Base-by-base conservation (phyloP, 2,329 filamentous ascomycete species). In the Penicillium oxalicum region DNA sequence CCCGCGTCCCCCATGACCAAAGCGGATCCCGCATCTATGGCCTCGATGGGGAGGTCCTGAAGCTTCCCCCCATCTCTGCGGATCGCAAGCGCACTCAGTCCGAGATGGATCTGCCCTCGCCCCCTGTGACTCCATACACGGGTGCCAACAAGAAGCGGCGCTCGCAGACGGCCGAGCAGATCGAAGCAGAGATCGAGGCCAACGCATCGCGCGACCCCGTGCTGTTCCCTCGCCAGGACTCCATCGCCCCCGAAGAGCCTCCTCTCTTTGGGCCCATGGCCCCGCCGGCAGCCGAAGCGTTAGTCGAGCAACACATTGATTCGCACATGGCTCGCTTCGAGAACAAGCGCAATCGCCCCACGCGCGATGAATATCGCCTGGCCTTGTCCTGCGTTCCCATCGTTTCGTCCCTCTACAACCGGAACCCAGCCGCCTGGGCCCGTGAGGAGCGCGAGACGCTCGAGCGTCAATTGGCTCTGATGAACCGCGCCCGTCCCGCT, bases 121-220 rank as follows among this genome's bases (percentile, higher is more conserved):
- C 72, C 58, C 72, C 72, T 34, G 69, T 73, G 36, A 74, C 72
- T 39, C 72, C 72, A 11, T 71, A 70, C 50, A 65, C 67, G 32
- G 67, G 63, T 38, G 66, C 65, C 53, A 73, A 32, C 29, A 32
- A 72, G 56, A 72, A 70, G 51, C 58, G 61, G 48, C 64, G 59
- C 44, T 62, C 65, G 9, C 61, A 61, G 45, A 56, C 50, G 36
- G 58, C 62, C 37, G 68, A 71, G 28, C 65, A 64, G 24, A 58
- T 64, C 37, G 66, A 66, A 48, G 55, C 53, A 24, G 66, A 69
- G 52, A 47, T 58, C 41, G 58, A 45, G 43, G 27, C 53, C 51
- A 54, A 61, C 13, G 60, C 65, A 13, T 44, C 42, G 4, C 60
- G 65, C 51, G 70, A 73, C 45, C 70, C 71, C 29, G 61, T 74